Conservation (phyloP, 202 grass and related monocot genomes). For the Hordeum pubiflorum region DNA sequence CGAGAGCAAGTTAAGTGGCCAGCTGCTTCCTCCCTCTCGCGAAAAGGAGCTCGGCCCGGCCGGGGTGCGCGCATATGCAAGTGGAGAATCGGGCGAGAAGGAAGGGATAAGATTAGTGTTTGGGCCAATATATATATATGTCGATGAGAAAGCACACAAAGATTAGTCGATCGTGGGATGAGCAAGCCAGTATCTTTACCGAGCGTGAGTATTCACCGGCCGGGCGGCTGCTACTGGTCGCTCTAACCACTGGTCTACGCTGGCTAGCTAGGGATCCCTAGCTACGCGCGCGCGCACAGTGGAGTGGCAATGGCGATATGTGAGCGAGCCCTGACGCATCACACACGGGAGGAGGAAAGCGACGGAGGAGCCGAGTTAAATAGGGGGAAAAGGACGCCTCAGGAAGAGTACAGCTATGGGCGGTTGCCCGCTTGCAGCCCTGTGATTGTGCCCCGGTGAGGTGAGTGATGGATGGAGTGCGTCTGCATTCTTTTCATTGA, state of each 20-base stretch:
- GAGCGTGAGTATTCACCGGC: constrained; percentile 11
- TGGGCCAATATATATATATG: constrained; percentile 39
- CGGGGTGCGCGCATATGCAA: constrained; percentile 22
- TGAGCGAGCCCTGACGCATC: constrained; percentile 23
- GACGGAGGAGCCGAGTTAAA: constrained; percentile 40
- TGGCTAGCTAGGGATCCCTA: neutral
- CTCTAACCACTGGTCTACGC: constrained; percentile 10
- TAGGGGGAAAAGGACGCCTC: constrained; percentile 36
- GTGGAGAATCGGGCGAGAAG: constrained; percentile 18
- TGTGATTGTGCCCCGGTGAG: neutral
- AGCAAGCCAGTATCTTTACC: neutral
- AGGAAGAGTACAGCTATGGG: constrained; percentile 35
- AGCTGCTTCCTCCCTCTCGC: constrained; percentile 16
- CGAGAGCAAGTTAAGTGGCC: constrained; percentile 25
- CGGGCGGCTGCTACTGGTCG: constrained; percentile 15
- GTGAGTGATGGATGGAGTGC: neutral
- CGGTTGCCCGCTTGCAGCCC: constrained; percentile 34
- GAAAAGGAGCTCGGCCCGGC: constrained; percentile 16
- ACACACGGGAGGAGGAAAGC: constrained; percentile 23
- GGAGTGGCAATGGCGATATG: neutral
- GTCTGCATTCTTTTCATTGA: neutral
- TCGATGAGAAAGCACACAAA: neutral
- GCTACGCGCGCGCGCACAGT: neutral
- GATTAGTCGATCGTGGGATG: neutral
- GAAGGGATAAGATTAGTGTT: constrained; percentile 53